Base-by-base conservation (phyloP, 2,329 filamentous ascomycete genomes). In the Trichoderma sp. region DNA sequence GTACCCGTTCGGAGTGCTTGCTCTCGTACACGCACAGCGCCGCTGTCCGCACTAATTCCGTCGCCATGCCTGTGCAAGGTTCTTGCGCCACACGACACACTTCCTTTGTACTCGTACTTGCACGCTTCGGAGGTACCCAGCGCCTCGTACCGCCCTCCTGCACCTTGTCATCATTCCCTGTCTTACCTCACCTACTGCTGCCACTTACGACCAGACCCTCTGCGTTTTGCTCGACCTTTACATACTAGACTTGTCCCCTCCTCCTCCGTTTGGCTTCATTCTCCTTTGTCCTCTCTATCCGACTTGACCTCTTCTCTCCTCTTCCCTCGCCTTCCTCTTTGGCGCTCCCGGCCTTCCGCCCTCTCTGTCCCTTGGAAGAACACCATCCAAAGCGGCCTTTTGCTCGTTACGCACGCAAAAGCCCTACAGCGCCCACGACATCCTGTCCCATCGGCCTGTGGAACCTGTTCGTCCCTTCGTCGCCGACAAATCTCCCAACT, bases 241-340 rank as follows among this genome's bases (percentile, higher is more conserved):
- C 68, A 70, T 70, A 70, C 68, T 70, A 30, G 30, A 70, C 68
- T 70, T 57, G 68, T 70, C 70, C 70, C 70, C 69, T 71, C 71
- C 71, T 71, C 68, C 66, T 73, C 69, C 72, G 53, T 15, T 68
- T 67, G 66, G 61, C 65, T 57, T 72, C 68, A 73, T 65, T 62
- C 71, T 68, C 57, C 59, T 64, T 71, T 65, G 62, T 57, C 61
- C 65, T 58, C 58, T 63, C 68, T 63, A 72, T 71, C 68, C 57
- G 74, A 74, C 73, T 72, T 72, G 75, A 71, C 75, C 73, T 74
- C 74, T 76, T 76, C 75, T 74, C 72, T 74, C 73, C 74, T 74
- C 71, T 74, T 61, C 59, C 74, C 68, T 74, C 75, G 75, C 74
- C 71, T 73, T 36, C 59, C 64, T 53, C 63, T 66, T 47, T 73